Evolutionary conservation across 2,329 filamentous ascomycete species (phyloP).

Genomic region (Neopestalotiopsis rosae): DNA sequence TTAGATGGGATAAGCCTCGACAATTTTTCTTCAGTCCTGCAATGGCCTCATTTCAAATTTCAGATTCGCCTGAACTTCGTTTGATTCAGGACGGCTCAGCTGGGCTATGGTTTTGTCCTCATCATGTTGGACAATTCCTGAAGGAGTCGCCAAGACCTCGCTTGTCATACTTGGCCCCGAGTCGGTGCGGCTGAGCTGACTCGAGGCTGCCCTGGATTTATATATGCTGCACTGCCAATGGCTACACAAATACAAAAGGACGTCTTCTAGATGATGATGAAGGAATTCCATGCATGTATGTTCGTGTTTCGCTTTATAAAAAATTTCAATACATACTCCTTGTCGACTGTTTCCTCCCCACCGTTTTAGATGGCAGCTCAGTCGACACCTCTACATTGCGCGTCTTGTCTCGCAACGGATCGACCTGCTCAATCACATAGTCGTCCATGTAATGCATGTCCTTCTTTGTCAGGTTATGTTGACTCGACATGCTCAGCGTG

Average conservation of each 20-base stretch:
- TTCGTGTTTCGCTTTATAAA: not conserved
- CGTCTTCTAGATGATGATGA: too few species aligned
- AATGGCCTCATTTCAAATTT: not conserved
- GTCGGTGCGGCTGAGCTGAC: too few species aligned
- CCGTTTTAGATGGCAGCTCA: not conserved
- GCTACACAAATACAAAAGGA: not conserved
- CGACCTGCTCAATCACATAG: conserved; percentile 19
- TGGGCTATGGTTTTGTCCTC: not conserved
- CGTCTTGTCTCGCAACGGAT: conserved; percentile 18
- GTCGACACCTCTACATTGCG: not conserved
- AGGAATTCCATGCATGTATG: too few species aligned
- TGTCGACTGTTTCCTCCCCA: conserved; percentile 2
- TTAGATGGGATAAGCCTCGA: not conserved
- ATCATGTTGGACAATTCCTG: not conserved
- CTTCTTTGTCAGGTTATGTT: conserved; percentile 1
- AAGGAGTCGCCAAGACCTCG: not conserved
- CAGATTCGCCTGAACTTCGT: not conserved
- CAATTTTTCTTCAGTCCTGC: not conserved
- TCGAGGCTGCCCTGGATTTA: not conserved
- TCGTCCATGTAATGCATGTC: conserved; percentile 20
- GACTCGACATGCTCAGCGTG: conserved; percentile 16
- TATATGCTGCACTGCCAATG: not conserved
- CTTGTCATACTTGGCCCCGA: not conserved
- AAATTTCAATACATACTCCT: conserved; percentile 11
- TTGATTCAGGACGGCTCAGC: not conserved